Base-by-base conservation (phyloP, 805 yeast genomes). In the Grigorovia jiainica region DNA sequence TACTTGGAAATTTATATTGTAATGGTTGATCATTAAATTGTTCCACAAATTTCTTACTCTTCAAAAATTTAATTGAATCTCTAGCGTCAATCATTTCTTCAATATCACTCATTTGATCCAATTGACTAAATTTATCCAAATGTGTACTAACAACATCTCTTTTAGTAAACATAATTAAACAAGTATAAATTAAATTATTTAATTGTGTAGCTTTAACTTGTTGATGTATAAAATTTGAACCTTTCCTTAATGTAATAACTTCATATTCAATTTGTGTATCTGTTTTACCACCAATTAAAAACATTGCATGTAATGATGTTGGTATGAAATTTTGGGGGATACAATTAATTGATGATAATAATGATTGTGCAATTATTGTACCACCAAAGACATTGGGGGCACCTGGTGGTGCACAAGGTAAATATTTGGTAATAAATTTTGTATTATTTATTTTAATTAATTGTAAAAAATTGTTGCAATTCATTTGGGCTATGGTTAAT, bases 351-450 rank as follows among this genome's bases (percentile, higher is more conserved):
- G 82, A 78, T 5, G 84, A 85, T 44, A 72, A 57, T 3, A 80
- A 58, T 2, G 86, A 65, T 50, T 81, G 87, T 0, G 84, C 83
- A 15, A 78, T 76, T 34, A 76, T 62, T 16, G 79, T 76, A 8
- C 89, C 87, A 2, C 87, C 87, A 61, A 79, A 81, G 0, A 80
- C 75, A 2, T 85, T 86, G 35, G 80, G 63, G 2, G 83, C 81
- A 0, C 75, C 72, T 5, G 63, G 65, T 2, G 78, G 78, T 3
- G 73, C 67, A 3, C 41, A 43, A 5, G 60, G 57, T 11, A 47
- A 41, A 37, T 47, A 34, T 18, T 42, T 45, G 3, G 61, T 55
- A 8, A 51, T 46, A 42, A 56, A 60, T 31, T 50, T 45, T 11
- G 50, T 43, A 4, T 45, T 39, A 2, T 55, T 46, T 3, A 53